Conservation (phyloP, 306 rosid species). For the Quercus aquifolioides region DNA sequence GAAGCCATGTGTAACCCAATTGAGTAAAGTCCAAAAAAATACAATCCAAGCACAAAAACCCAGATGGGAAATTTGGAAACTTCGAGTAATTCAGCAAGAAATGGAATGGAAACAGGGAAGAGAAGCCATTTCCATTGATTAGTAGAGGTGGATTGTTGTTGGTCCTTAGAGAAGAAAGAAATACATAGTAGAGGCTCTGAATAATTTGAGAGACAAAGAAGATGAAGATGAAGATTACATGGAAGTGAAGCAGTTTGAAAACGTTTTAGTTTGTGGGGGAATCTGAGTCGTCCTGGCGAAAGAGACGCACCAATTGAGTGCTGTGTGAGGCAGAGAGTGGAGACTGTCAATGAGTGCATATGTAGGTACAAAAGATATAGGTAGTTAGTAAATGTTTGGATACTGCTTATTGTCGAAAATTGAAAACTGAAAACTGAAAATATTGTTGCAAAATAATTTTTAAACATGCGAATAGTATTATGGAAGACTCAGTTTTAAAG, state of each 20-base stretch:
- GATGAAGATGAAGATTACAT: background rate
- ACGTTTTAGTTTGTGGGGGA: conserved; percentile 29
- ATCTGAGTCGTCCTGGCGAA: conserved; percentile 36
- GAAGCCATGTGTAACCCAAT: background rate
- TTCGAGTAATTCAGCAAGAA: background rate
- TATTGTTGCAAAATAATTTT: too few species aligned
- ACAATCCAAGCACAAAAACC: background rate
- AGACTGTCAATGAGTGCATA: too few species aligned
- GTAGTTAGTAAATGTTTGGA: too few species aligned
- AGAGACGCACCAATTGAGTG: conserved; percentile 31
- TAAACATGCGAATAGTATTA: accelerated
- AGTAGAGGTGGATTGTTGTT: background rate
- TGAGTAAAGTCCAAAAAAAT: background rate
- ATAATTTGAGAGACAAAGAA: background rate
- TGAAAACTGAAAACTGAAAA: too few species aligned
- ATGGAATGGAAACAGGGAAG: conserved; percentile 1
- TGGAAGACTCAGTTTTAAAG: accelerated
- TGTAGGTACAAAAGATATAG: too few species aligned
- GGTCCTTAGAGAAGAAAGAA: too few species aligned
- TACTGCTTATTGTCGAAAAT: too few species aligned
- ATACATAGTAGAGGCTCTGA: too few species aligned
- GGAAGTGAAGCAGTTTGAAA: conserved; percentile 1
- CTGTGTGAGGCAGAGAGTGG: background rate
- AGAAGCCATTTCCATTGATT: background rate
- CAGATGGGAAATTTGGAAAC: background rate